phyloP scores from a whole-genome alignment of 148 eudicot species.

The Persicaria tinctoria region DNA sequence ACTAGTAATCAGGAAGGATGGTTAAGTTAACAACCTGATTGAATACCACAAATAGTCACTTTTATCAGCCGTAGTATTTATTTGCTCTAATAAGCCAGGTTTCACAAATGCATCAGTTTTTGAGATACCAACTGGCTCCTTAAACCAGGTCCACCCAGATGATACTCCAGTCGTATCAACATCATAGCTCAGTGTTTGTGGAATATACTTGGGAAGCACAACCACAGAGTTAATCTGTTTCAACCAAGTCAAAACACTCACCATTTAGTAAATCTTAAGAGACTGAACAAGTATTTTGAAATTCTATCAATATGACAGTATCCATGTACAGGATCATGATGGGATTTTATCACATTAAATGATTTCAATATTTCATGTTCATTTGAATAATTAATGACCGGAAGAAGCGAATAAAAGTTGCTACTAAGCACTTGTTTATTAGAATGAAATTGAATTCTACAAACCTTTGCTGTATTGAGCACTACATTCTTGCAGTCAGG shows the following conservation, averaged over 20 bases:
- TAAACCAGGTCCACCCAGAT: constrained; percentile 72
- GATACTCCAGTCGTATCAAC: constrained; percentile 32
- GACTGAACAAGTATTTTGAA: background rate
- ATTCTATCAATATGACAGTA: background rate
- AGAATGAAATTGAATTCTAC: constrained; percentile 3
- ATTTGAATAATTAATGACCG: background rate
- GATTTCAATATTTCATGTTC: background rate
- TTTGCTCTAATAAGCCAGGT: constrained; percentile 69
- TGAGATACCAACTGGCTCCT: constrained; percentile 86
- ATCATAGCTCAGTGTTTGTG: constrained; percentile 30
- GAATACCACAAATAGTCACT: constrained; percentile 98
- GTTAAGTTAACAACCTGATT: constrained; percentile 36
- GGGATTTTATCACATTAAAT: too few relatives aligned
- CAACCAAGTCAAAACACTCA: constrained; percentile 1
- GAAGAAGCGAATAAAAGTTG: background rate
- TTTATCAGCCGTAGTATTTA: constrained; percentile 83
- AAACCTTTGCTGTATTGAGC: constrained; percentile 87
- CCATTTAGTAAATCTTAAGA: background rate
- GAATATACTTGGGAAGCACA: constrained; percentile 42
- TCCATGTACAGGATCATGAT: too few relatives aligned
- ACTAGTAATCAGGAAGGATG: background rate
- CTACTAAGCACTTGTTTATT: too few relatives aligned
- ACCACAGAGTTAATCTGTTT: constrained; percentile 68
- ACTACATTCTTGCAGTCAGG: constrained; percentile 97
- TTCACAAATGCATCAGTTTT: constrained; percentile 45